A percentile compares a stretch with the other conserved stretches of the same genome.
Evolutionary conservation across 371 early-diverging fungal genomes (phyloP).

Genomic region (Fennellomyces sp.): DNA sequence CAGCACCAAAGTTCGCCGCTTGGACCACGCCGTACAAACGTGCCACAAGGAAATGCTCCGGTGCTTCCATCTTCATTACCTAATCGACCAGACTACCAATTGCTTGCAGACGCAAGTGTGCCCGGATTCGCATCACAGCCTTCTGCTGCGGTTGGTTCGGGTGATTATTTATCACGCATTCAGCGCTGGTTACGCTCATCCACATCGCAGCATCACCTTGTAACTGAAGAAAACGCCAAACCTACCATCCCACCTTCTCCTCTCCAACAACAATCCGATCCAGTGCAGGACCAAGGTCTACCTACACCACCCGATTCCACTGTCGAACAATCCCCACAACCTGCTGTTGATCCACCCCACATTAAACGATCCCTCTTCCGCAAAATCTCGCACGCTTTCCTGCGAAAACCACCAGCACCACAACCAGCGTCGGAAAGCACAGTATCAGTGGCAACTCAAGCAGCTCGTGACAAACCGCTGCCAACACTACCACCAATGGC

Average conservation of each 20-base stretch:
- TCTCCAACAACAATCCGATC: conserved; percentile 5
- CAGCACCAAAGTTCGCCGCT: background rate
- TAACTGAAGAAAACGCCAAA: conserved; percentile 6
- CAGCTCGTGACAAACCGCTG: conserved; percentile 4
- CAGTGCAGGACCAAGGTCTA: background rate
- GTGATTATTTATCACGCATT: conserved; percentile 40
- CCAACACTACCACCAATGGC: conserved; percentile 16
- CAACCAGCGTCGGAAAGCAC: background rate
- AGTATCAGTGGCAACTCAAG: background rate
- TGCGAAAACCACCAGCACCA: conserved; percentile 7
- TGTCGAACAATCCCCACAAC: background rate
- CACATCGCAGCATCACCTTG: conserved; percentile 39
- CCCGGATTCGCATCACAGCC: conserved; percentile 34
- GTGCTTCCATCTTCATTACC: conserved; percentile 14
- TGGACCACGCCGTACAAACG: conserved; percentile 4
- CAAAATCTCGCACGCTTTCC: conserved; percentile 19
- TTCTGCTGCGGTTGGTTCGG: conserved; percentile 30
- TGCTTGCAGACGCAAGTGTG: conserved; percentile 19
- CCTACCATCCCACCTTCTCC: conserved; percentile 1
- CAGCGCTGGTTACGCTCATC: conserved; percentile 53
- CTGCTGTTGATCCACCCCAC: background rate
- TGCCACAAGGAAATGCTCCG: conserved; percentile 6
- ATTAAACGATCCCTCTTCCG: conserved; percentile 11
- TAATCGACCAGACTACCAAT: conserved; percentile 17
- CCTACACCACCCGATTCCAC: background rate